Evolutionary conservation across 495 filamentous ascomycete species (phyloP), one percentile per base, ranked within the genome.

Genomic region (Aspergillus egyptiacus): DNA sequence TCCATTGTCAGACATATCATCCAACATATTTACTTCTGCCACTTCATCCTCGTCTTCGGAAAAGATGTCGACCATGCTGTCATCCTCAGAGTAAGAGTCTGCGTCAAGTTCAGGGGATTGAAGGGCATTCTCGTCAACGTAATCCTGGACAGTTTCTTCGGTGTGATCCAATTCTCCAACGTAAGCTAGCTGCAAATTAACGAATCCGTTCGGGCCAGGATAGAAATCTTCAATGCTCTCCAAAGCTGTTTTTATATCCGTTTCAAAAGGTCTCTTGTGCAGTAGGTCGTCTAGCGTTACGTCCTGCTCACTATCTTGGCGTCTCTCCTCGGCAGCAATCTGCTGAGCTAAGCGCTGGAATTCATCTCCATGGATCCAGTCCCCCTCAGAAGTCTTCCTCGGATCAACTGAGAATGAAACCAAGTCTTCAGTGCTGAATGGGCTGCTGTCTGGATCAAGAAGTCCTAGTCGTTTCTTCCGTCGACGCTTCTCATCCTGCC

Each of bases 301-400:
- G 0, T 70, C 64, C 14, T 56, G 60, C 0, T 66, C 72, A 42
- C 77, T 69, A 32, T 67, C 72, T 23, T 73, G 71, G 17, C 53
- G 61, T 45, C 65, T 74, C 63, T 95, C 93, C 27, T 87, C 71
- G 1, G 64, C 55, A 14, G 84, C 76, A 25, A 91, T 71, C 15
- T 68, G 63, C 34, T 73, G 62, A 2, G 90, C 67, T 58, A 84
- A 73, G 24, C 81, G 71, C 18, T 77, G 74, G 61, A 83, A 89
- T 50, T 95, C 90, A 49, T 87, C 86, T 66, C 96, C 90, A 58
- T 96, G 90, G 18, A 96, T 83, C 93, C 93, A 98, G 5, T 81
- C 82, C 17, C 79, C 79, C 44, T 75, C 75, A 30, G 81, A 69
- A 14, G 81, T 76, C 46, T 84, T 76, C 41, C 93, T 78, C 14